Base-by-base conservation (phyloP, 371 early-diverging fungal species). In the Lichtheimia ramosa region DNA sequence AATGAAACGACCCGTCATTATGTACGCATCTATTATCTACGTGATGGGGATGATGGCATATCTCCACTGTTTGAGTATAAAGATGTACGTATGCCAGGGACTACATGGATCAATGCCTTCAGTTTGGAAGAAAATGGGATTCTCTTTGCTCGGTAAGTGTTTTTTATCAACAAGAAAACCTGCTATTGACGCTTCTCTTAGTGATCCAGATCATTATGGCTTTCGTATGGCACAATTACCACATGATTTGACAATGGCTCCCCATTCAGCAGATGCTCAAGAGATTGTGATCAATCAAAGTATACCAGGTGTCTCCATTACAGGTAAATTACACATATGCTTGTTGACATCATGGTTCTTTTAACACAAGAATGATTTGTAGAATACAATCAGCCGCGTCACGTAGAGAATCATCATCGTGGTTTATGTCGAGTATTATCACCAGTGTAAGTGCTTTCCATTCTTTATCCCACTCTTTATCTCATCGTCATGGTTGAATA, bases 151-250 rank as follows among this genome's bases (percentile, higher is more conserved):
- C 68, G 79, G 79, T 78, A 78, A 61, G 21, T 46, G 46, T 8
- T 5, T 7, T 18, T 21, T 5, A 46, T 14, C 13, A 16, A 21
- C 13, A 46, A 46, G 46, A 5, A 46, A 18, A 18, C 15, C 4
- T 43, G 46, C 13, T 16, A 10, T 3, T 18, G 46, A 46, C 16
- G 5, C 3, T 5, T 0, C 28, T 15, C 7, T 27, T 34, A 79
- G 79, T 23, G 73, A 76, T 53, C 79, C 76, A 21, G 79, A 79
- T 63, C 28, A 53, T 12, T 70, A 70, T 49, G 62, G 70, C 43
- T 75, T 76, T 54, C 68, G 75, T 10, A 59, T 63, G 6, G 65
- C 67, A 42, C 28, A 65, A 12, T 43, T 79, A 28, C 74, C 79
- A 21, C 13, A 41, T 20, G 54, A 60, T 50, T 25, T 58, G 20